Base-by-base conservation (phyloP, 345 rosid genomes). In the Firmiana major region DNA sequence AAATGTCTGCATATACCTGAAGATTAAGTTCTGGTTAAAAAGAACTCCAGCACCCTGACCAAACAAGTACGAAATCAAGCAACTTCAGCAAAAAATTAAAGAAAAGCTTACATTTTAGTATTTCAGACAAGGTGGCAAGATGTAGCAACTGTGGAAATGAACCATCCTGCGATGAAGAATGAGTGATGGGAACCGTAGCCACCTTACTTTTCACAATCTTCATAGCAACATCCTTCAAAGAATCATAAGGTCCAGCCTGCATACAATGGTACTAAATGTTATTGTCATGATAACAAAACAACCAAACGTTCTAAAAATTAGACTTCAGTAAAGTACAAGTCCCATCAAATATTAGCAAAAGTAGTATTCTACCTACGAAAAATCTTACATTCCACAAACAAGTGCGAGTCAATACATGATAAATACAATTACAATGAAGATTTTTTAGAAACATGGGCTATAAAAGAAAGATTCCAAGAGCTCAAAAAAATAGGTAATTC, bases 1-100 rank as follows among this genome's bases (percentile, higher is more conserved):
- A 97, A 97, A 74, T 94, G 88, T 85, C 99, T 90, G 86, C 98
- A 97, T 79, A 97, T 85, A 82, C 97, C 99, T 97, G 93, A 51
- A 84, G 83, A 38, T 77, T 51, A 81, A 45, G 72, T 51, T 46
- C 67, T 38, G 16, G 80, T 86, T 75, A 86, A 85, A 31, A 73
- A 70, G 46, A 45, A 57, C 67, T 74, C 73, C 53, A 19, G 64
- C 53, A 49, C 59, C 78, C 79, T 46, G 34, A 75, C 62, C 67
- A 9, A 78, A 66, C 36, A 36, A 60, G 67, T 16, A 43, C 6
- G 64, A 69, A 54, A 70, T 60, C 59, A 79, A 57, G 48, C 31
- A 59, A 31, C 53, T 1, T 38, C 24, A 9, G 24, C 75, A 0
- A 45, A 45, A 40, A 38, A 38, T 6, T 22, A 59, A 75, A 73